Conservation (phyloP, 805 yeast genomes). For the Candida sphagnicola region DNA sequence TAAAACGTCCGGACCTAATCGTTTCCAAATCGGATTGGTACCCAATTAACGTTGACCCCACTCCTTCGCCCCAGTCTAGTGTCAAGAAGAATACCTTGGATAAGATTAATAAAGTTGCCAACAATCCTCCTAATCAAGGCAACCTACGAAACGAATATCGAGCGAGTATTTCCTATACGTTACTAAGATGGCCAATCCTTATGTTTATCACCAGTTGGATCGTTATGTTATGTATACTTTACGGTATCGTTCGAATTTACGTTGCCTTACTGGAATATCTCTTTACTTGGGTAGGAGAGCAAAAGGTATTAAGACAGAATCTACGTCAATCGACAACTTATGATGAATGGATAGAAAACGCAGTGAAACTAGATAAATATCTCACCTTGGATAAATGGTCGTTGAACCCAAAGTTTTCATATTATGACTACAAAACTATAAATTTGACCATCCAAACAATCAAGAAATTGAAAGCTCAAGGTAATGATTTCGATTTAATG, state of each 20-base stretch:
- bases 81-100: background rate
- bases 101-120: constrained; percentile 1
- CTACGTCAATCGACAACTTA: constrained; percentile 49
- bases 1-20: constrained; percentile 15
- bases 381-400: constrained; percentile 66
- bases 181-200: constrained; percentile 67
- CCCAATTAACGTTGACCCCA: constrained; percentile 8
- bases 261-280: constrained; percentile 61
- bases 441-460: constrained; percentile 44
- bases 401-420: constrained; percentile 53
- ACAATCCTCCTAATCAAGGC: constrained; percentile 5
- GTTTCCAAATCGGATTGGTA: constrained; percentile 28
- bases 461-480: constrained; percentile 25
- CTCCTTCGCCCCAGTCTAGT: background rate
- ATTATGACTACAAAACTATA: constrained; percentile 65
- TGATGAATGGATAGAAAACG: constrained; percentile 60
- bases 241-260: constrained; percentile 51
- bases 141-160: constrained; percentile 34
- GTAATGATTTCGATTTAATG: constrained; percentile 45
- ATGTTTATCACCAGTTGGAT: constrained; percentile 54
- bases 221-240: constrained; percentile 41
- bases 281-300: constrained; percentile 58
- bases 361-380: constrained; percentile 51
- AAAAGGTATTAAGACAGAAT: constrained; percentile 45
- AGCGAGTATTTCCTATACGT: constrained; percentile 25